Evolutionary conservation across 1,284 basidiomycete species (phyloP).

Genomic region (Puccinia sorghi): DNA sequence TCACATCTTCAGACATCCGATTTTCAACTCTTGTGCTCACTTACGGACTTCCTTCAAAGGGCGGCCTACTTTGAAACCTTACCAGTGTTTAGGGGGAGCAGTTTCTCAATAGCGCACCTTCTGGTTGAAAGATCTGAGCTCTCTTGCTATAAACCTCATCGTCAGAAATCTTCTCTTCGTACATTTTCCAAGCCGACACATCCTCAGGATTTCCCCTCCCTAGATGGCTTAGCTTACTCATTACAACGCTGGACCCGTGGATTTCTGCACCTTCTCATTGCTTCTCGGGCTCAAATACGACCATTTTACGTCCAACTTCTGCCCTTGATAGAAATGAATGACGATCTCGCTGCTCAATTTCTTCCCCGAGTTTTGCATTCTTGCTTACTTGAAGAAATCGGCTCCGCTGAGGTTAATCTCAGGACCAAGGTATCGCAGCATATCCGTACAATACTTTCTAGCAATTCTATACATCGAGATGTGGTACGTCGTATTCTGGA

Average conservation of each 20-base stretch:
- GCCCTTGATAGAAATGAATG: constrained; percentile 65
- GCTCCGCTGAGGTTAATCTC: constrained; percentile 2
- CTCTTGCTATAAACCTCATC: neutral
- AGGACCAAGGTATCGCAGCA: constrained; percentile 6
- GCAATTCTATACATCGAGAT: constrained; percentile 58
- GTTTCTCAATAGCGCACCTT: constrained; percentile 18
- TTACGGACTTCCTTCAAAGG: constrained; percentile 40
- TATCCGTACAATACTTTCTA: constrained; percentile 38
- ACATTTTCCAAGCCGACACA: neutral
- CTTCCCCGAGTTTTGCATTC: constrained; percentile 76
- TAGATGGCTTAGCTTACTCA: constrained; percentile 5
- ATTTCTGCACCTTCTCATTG: constrained; percentile 38
- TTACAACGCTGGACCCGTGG: constrained; percentile 30
- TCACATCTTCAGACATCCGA: constrained; percentile 35
- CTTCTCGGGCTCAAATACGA: constrained; percentile 17
- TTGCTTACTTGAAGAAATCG: constrained; percentile 62
- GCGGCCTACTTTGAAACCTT: constrained; percentile 9
- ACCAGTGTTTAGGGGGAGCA: neutral
- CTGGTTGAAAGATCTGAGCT: constrained; percentile 16
- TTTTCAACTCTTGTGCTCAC: constrained; percentile 22
- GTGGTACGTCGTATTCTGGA: constrained; percentile 72
- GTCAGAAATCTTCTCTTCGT: neutral
- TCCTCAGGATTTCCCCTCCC: constrained; percentile 20
- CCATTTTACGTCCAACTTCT: constrained; percentile 69
- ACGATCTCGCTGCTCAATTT: constrained; percentile 67